Evolutionary conservation across 1,284 basidiomycete genomes (phyloP).

Genomic region (Tetrapyrgos nigripes): DNA sequence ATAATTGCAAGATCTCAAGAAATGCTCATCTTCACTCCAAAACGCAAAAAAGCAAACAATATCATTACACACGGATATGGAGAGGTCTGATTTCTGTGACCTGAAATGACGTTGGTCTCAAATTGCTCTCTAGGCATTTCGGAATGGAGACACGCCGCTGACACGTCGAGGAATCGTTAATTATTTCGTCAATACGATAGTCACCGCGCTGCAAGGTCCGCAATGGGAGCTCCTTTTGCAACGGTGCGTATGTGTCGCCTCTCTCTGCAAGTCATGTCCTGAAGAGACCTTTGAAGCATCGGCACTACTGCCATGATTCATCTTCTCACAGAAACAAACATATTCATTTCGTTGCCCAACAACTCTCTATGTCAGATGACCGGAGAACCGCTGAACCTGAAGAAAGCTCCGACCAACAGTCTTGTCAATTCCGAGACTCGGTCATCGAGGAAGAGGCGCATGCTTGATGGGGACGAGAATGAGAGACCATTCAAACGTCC

Average conservation of each 20-base stretch:
- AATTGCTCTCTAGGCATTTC: background rate
- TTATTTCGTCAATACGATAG: slow-evolving; percentile 76
- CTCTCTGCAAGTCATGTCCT: background rate
- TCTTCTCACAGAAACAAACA: slow-evolving; percentile 71
- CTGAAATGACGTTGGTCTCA: background rate
- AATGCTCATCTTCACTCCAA: slow-evolving; percentile 46
- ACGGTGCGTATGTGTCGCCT: slow-evolving; percentile 47
- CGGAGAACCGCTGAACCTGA: slow-evolving; percentile 67
- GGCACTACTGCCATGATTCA: slow-evolving; percentile 77
- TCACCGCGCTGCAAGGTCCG: slow-evolving; percentile 66
- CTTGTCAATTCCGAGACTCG: slow-evolving; percentile 8
- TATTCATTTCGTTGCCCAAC: slow-evolving; percentile 79
- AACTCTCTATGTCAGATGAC: slow-evolving; percentile 84
- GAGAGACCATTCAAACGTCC: slow-evolving; percentile 38
- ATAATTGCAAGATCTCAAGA: slow-evolving; percentile 65
- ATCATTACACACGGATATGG: slow-evolving; percentile 73
- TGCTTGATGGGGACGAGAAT: slow-evolving; percentile 15
- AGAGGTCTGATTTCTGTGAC: slow-evolving; percentile 39
- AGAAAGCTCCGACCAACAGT: slow-evolving; percentile 29
- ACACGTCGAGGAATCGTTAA: slow-evolving; percentile 35
- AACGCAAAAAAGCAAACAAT: slow-evolving; percentile 51
- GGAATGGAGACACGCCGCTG: background rate
- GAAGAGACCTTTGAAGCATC: slow-evolving; percentile 50
- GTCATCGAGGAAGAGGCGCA: slow-evolving; percentile 25
- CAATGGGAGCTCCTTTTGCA: slow-evolving; percentile 74